These are phyloP conservation scores for Noccaea caerulescens DNA, from an alignment of 345 rosid species.

Conservation along the genomic window DNA sequence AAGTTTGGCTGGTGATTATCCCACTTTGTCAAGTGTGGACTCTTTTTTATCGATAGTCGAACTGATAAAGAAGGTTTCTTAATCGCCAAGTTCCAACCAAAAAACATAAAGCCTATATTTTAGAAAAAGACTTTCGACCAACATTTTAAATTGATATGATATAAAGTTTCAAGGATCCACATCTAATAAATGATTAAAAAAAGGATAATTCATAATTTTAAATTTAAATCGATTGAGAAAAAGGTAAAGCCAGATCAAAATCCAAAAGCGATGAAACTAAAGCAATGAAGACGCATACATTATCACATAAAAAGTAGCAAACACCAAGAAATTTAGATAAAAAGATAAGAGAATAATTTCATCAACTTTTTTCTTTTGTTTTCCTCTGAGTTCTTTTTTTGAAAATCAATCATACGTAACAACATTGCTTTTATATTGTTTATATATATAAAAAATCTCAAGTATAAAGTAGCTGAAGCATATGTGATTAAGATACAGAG, in stretches of 20 bases:
- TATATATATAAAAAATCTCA: neutral
- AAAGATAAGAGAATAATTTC: conserved; percentile 28
- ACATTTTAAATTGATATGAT: conserved; percentile 31
- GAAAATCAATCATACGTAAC: conserved; percentile 27
- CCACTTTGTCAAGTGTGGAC: conserved; percentile 31
- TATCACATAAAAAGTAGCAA: conserved; percentile 42
- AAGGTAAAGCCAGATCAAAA: conserved; percentile 32
- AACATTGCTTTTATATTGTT: conserved; percentile 2
- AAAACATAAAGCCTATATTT: conserved; percentile 17
- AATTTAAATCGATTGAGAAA: neutral
- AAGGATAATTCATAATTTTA: neutral
- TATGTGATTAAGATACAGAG: conserved; percentile 25
- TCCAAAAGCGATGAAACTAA: conserved; percentile 36
- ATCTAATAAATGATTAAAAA: neutral
- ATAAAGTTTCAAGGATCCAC: conserved; percentile 36
- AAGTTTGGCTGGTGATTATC: conserved; percentile 29
- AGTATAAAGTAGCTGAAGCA: conserved; percentile 33
- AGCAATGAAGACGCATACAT: conserved; percentile 43
- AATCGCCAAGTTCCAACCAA: conserved; percentile 44
- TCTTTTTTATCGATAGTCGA: conserved; percentile 23
- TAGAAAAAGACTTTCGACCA: conserved; percentile 26
- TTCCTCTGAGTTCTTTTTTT: neutral
- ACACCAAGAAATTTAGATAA: conserved; percentile 24
- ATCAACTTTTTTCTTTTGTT: conserved; percentile 21
- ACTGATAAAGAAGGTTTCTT: conserved; percentile 38